Base-by-base conservation (phyloP, 352 stramenopile genomes). In the Achlya hypogyna region DNA sequence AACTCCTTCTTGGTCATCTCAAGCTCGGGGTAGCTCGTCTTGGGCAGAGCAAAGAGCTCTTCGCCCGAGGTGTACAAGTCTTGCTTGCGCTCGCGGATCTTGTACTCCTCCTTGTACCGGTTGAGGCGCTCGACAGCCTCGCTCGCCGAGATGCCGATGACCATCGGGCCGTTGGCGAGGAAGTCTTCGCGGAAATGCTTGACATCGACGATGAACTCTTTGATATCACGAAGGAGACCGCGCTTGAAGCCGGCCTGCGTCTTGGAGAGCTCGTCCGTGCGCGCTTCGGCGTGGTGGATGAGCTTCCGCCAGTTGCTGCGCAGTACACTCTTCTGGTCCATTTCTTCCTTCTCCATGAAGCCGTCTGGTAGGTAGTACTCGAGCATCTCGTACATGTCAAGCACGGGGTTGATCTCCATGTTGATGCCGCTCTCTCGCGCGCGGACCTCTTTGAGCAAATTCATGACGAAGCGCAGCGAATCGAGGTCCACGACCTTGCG, bases 341-440 rank as follows among this genome's bases (percentile, higher is more conserved):
- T 98, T 72, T 99, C 97, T 69, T 99, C 94, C 70, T 99, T 99
- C 66, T 98, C 96, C 95, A 99, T 99, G 73, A 98, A 99, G 3
- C 91, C 92, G 28, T 96, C 84, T 3, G 92, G 88, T 1, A 97
- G 49, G 64, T 96, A 98, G 42, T 93, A 93, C 72, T 98, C 90
- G 22, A 98, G 82, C 92, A 99, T 98, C 60, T 93, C 89, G 80
- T 99, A 99, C 96, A 99, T 98, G 53, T 98, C 95, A 54, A 99
- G 84, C 45, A 99, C 96, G 2, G 97, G 96, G 49, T 95, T 95
- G 67, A 99, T 98, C 72, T 99, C 96, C 87, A 98, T 98, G 52
- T 98, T 97, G 74, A 99, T 99, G 5, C 89, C 93, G 53, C 92
- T 98, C 68, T 99, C 96, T 27, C 96, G 86, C 22, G 96, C 90